phyloP scores from a whole-genome alignment of 306 rosid genomes.

The Cicer judaicum region DNA sequence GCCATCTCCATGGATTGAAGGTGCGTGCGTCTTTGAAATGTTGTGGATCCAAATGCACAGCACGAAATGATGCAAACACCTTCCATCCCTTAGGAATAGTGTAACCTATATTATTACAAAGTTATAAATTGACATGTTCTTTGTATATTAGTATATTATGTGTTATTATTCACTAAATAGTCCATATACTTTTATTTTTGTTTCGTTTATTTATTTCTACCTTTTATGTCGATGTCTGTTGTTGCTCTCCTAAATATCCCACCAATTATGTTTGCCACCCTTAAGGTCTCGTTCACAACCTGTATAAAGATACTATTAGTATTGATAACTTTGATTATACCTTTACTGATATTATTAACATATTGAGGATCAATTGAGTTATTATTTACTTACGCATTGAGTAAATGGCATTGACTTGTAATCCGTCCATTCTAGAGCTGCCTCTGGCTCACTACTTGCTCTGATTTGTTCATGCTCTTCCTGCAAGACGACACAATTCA shows the following conservation, averaged over 20 bases:
- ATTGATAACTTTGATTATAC: background rate
- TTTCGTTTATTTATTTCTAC: constrained; percentile 38
- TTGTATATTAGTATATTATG: background rate
- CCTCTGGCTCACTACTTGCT: constrained; percentile 55
- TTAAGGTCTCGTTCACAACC: constrained; percentile 92
- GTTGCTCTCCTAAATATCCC: constrained; percentile 86
- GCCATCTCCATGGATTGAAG: constrained; percentile 99
- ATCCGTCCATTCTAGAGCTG: constrained; percentile 78
- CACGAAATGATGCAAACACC: constrained; percentile 94
- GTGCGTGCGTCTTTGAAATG: constrained; percentile 92
- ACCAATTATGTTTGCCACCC: constrained; percentile 84
- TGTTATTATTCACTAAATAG: background rate
- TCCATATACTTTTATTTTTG: background rate
- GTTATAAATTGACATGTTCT: constrained; percentile 5
- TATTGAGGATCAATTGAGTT: constrained; percentile 46
- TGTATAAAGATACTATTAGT: constrained; percentile 10
- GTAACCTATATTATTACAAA: constrained; percentile 57
- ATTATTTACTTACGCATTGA: constrained; percentile 78
- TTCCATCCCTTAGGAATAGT: constrained; percentile 97
- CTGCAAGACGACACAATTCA: constrained; percentile 45
- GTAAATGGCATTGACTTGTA: constrained; percentile 95
- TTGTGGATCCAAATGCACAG: constrained; percentile 81
- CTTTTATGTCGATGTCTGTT: constrained; percentile 79
- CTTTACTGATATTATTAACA: too few relatives aligned
- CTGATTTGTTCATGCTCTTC: constrained; percentile 87